These are phyloP conservation scores for Populus trichocarpa DNA, from an alignment of 441 rosid genomes.

Conservation along the genomic window DNA sequence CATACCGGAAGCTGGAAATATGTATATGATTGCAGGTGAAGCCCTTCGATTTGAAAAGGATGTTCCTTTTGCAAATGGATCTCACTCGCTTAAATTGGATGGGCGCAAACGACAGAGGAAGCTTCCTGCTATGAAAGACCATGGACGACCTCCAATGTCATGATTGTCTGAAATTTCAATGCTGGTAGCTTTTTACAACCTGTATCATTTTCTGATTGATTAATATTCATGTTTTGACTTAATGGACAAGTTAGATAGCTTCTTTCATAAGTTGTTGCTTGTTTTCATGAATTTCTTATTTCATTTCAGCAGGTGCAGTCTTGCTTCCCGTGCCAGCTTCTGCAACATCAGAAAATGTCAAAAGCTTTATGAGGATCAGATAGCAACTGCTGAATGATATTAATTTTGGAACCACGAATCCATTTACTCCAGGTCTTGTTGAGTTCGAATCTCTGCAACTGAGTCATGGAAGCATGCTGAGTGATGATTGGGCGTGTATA, in stretches of 20 bases:
- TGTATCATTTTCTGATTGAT: not conserved
- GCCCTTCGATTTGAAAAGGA: slow-evolving; percentile 45
- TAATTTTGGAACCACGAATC: slow-evolving; percentile 5
- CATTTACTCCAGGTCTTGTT: not conserved
- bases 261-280: not conserved
- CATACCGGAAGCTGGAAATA: slow-evolving; percentile 59
- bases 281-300: not conserved
- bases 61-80: slow-evolving; percentile 28
- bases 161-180: slow-evolving; percentile 17
- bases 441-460: slow-evolving; percentile 10
- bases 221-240: not conserved
- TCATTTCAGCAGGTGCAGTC: slow-evolving; percentile 16
- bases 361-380: slow-evolving; percentile 11
- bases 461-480: slow-evolving; percentile 6
- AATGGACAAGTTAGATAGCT: not conserved
- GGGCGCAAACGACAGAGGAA: slow-evolving; percentile 56
- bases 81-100: slow-evolving; percentile 30
- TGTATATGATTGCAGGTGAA: slow-evolving; percentile 60
- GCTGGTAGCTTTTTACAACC: slow-evolving; percentile 29
- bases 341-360: slow-evolving; percentile 1
- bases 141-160: slow-evolving; percentile 18
- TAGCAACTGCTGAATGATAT: slow-evolving; percentile 3
- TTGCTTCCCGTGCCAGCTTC: slow-evolving; percentile 5
- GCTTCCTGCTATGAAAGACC: slow-evolving; percentile 37
- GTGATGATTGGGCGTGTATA: slow-evolving; percentile 9